Evolutionary conservation across 257 asterid genomes (phyloP).

Genomic region (Henckelia pumila): DNA sequence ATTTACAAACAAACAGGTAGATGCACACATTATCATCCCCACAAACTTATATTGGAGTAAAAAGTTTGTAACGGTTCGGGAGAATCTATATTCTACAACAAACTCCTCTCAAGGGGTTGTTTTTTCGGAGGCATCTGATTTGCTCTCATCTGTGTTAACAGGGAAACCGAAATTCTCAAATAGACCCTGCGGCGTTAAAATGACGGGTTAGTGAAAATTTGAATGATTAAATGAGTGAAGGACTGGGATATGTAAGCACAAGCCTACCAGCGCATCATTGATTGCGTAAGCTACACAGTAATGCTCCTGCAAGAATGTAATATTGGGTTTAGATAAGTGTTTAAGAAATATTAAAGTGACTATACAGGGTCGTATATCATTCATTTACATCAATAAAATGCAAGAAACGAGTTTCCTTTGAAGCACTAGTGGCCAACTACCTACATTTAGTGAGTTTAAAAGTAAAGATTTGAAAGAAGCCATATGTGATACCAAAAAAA

Average conservation of each 20-base stretch:
- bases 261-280: conserved; percentile 79
- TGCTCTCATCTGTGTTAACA: conserved; percentile 26
- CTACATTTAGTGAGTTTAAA: conserved; percentile 2
- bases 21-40: conserved; percentile 6
- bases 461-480: not conserved
- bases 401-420: not conserved
- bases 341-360: not conserved
- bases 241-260: not conserved
- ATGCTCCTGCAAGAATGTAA: conserved; percentile 72
- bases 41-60: conserved; percentile 13
- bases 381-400: not conserved
- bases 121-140: conserved; percentile 35
- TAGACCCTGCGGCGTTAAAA: conserved; percentile 51
- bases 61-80: conserved; percentile 11
- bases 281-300: conserved; percentile 83
- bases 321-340: conserved; percentile 12
- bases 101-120: conserved; percentile 27
- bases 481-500: too few relatives aligned
- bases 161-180: conserved; percentile 76
- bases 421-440: not conserved
- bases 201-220: conserved; percentile 5
- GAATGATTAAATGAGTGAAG: not conserved
- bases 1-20: conserved; percentile 13
- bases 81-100: not conserved
- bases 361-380: not conserved